Conservation (phyloP, 2,329 filamentous ascomycete genomes). For the Cordyceps tenuipes region DNA sequence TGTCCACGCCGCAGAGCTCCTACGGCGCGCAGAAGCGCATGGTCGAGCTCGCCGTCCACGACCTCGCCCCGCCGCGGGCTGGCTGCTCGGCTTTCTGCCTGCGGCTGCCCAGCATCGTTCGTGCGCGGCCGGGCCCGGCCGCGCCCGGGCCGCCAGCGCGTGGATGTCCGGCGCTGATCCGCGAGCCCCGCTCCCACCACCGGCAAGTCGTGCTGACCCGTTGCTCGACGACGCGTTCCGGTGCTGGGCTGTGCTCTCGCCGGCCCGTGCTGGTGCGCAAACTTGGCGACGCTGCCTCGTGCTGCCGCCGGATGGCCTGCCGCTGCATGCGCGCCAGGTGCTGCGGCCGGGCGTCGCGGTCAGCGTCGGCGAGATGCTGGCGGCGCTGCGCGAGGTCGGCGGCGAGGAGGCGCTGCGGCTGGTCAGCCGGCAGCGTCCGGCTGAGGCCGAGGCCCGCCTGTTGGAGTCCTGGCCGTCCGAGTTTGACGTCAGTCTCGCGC, state of each 20-base stretch:
- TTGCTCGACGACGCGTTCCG: conserved; percentile 33
- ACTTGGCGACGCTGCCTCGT: conserved; percentile 33
- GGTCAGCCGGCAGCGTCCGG: conserved; percentile 37
- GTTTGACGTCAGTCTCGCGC: conserved; percentile 43
- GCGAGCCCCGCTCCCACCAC: conserved; percentile 43
- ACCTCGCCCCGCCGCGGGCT: conserved; percentile 37
- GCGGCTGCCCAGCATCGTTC: conserved; percentile 50
- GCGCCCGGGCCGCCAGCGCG: conserved; percentile 47
- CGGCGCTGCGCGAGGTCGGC: conserved; percentile 40
- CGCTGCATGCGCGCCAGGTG: conserved; percentile 29
- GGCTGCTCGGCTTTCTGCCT: conserved; percentile 45
- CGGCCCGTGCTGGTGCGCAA: conserved; percentile 41
- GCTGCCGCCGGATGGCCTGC: conserved; percentile 16
- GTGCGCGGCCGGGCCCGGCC: conserved; percentile 49
- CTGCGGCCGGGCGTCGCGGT: conserved; percentile 46
- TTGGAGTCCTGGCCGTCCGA: conserved; percentile 46
- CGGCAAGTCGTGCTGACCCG: too few species aligned
- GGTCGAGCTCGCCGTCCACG: conserved; percentile 33
- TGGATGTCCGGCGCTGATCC: conserved; percentile 53
- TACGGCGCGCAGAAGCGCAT: conserved; percentile 55
- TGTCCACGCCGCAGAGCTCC: conserved; percentile 45
- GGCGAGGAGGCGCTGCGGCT: conserved; percentile 34
- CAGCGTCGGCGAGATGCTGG: conserved; percentile 44
- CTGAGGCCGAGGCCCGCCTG: conserved; percentile 38
- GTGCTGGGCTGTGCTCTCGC: conserved; percentile 45